These are phyloP conservation scores for Cladophialophora exuberans DNA, from an alignment of 2,329 filamentous ascomycete genomes.

Conservation along the genomic window DNA sequence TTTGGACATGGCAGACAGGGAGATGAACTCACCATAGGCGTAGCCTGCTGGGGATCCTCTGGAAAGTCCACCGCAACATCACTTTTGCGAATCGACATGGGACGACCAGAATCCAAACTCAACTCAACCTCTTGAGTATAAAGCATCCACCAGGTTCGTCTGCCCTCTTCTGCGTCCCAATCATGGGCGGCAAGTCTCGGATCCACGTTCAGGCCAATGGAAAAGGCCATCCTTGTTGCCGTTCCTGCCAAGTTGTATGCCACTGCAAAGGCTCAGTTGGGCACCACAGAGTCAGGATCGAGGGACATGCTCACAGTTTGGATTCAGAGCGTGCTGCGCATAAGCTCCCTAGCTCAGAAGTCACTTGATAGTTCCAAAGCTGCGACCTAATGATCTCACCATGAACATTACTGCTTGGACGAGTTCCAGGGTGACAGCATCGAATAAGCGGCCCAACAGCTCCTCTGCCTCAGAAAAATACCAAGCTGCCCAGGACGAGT, in stretches of 20 bases:
- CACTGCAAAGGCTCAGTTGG: no score
- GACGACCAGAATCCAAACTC: conserved; percentile 6
- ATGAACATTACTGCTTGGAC: conserved; percentile 13
- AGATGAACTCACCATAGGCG: no score
- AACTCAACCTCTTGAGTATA: conserved; percentile 9
- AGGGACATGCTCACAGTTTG: conserved; percentile 6
- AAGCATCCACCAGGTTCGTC: conserved; percentile 9
- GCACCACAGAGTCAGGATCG: no score
- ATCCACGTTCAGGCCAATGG: conserved; percentile 1
- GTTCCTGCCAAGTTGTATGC: conserved; percentile 1
- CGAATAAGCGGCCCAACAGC: background rate
- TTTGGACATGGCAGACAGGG: no score
- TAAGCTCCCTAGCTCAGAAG: conserved; percentile 1
- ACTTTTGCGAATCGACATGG: background rate
- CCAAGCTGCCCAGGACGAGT: conserved; percentile 9
- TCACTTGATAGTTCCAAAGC: no score
- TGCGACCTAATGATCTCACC: no score
- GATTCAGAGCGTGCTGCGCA: conserved; percentile 11
- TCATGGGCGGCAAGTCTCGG: background rate
- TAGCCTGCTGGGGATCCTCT: no score
- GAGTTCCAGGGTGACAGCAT: conserved; percentile 3
- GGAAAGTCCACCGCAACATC: background rate
- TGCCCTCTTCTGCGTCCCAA: conserved; percentile 1
- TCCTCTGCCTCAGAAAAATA: conserved; percentile 9
- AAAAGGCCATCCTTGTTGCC: conserved; percentile 1